phyloP scores from a whole-genome alignment of 2,329 filamentous ascomycete genomes.

The Fusarium continuum region DNA sequence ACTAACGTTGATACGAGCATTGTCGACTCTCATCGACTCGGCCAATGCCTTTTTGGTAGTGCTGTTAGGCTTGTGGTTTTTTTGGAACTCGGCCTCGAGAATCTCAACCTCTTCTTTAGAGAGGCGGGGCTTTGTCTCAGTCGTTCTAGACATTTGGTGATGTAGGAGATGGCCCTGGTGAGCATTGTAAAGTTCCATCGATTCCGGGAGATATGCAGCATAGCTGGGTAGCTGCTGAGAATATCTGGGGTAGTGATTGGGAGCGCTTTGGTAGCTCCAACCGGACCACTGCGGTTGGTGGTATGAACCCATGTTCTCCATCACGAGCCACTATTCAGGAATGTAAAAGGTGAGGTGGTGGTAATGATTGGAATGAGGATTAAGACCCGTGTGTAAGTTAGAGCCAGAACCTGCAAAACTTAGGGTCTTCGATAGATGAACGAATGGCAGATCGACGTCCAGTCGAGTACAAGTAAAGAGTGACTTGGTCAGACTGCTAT shows the following conservation, averaged over 20 bases:
- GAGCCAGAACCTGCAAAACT: constrained; percentile 2
- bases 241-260: constrained; percentile 47
- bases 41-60: constrained; percentile 69
- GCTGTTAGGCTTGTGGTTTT: constrained; percentile 72
- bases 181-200: constrained; percentile 51
- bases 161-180: constrained; percentile 51
- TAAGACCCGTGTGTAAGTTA: constrained; percentile 15
- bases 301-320: constrained; percentile 49
- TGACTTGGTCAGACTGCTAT: constrained; percentile 31
- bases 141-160: constrained; percentile 53
- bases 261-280: constrained; percentile 47
- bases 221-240: constrained; percentile 48
- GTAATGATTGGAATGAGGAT: constrained; percentile 33
- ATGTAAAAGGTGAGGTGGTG: constrained; percentile 20
- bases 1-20: constrained; percentile 70
- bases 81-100: constrained; percentile 68
- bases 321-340: constrained; percentile 22
- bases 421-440: constrained; percentile 12
- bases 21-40: constrained; percentile 69
- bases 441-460: constrained; percentile 22
- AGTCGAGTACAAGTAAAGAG: constrained; percentile 31
- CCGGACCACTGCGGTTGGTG: constrained; percentile 49
- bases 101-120: constrained; percentile 68
- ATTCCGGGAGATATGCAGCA: constrained; percentile 50
- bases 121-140: constrained; percentile 62